Evolutionary conservation across 306 rosid genomes (phyloP).

Genomic region (Acacia melanoxylon): DNA sequence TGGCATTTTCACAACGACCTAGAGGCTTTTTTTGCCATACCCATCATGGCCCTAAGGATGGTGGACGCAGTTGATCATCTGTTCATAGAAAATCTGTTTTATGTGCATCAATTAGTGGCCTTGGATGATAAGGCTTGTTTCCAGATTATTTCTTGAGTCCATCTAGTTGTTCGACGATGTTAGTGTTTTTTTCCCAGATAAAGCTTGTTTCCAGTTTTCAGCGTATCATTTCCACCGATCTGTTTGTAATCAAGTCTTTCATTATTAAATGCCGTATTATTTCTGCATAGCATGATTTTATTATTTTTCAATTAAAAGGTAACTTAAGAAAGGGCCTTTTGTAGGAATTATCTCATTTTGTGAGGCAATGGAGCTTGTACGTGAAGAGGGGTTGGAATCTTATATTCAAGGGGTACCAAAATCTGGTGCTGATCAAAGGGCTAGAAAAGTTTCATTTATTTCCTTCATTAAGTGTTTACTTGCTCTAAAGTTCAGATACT

Average conservation of each 20-base stretch:
- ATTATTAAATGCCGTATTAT: background rate
- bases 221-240: background rate
- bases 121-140: too few species aligned
- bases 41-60: constrained; percentile 32
- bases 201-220: background rate
- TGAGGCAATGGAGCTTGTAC: constrained; percentile 86
- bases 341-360: constrained; percentile 82
- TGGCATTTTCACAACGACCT: constrained; percentile 47
- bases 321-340: background rate
- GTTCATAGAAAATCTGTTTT: too few species aligned
- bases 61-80: constrained; percentile 44
- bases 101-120: too few species aligned
- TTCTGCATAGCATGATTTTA: background rate
- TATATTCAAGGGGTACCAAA: constrained; percentile 51
- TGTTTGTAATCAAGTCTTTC: background rate
- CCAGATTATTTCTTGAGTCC: too few species aligned
- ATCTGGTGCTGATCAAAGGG: constrained; percentile 76
- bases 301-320: constrained; percentile 10
- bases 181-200: too few species aligned
- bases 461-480: background rate
- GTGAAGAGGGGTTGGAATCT: constrained; percentile 71
- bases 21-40: constrained; percentile 28
- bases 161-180: constrained; percentile 34
- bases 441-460: constrained; percentile 59
- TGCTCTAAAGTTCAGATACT: background rate